phyloP scores from a whole-genome alignment of 495 filamentous ascomycete genomes.

The Terfezia claveryi region DNA sequence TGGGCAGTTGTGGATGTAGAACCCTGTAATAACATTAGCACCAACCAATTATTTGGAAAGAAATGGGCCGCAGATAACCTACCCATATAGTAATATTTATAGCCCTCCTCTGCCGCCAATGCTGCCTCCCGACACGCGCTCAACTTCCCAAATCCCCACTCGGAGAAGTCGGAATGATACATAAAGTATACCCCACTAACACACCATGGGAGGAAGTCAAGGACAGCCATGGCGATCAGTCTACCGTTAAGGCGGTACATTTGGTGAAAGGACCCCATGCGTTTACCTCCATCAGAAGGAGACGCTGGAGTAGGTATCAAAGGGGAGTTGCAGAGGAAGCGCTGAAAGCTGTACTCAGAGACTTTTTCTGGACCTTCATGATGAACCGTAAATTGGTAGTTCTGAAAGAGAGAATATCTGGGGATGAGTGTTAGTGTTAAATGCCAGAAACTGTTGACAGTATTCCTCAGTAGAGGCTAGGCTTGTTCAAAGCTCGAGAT shows the following conservation, averaged over 20 bases:
- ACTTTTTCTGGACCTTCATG: conserved; percentile 47
- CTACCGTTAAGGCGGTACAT: conserved; percentile 80
- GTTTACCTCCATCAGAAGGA: conserved; percentile 30
- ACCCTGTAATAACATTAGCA: conserved; percentile 24
- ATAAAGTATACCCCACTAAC: conserved; percentile 92
- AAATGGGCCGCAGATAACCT: conserved; percentile 3
- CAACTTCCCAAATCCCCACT: conserved; percentile 69
- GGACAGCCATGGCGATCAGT: conserved; percentile 67
- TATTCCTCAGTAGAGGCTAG: not conserved
- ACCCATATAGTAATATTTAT: conserved; percentile 61
- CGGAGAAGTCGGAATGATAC: conserved; percentile 65
- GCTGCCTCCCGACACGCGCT: conserved; percentile 69
- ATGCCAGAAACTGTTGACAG: not conserved
- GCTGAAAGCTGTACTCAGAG: conserved; percentile 44
- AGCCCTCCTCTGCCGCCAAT: conserved; percentile 50
- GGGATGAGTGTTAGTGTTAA: not conserved
- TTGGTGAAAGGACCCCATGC: conserved; percentile 79
- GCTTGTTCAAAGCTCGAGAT: not conserved
- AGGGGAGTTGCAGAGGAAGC: conserved; percentile 69
- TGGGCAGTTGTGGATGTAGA: conserved; percentile 47
- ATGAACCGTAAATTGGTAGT: conserved; percentile 72
- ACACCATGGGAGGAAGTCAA: conserved; percentile 67
- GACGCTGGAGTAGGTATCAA: conserved; percentile 30
- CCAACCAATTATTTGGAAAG: not conserved
- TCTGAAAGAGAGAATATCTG: conserved; percentile 46